Conservation (phyloP, 306 rosid species). For the Glycine soja region DNA sequence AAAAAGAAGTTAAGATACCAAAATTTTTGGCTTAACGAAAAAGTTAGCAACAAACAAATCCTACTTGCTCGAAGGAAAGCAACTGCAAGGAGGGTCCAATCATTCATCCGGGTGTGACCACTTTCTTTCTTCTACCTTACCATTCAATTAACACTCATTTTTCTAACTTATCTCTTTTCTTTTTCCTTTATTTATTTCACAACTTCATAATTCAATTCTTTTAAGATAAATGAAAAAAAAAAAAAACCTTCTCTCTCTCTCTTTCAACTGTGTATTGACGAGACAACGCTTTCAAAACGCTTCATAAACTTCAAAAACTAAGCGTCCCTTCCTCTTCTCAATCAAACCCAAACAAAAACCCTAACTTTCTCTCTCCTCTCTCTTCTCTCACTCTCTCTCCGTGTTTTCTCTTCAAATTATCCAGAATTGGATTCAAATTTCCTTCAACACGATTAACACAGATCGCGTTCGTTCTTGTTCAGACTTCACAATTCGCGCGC, state of each 20-base stretch:
- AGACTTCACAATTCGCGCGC: neutral
- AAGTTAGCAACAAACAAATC: constrained; percentile 19
- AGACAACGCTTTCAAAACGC: constrained; percentile 63
- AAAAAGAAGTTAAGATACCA: neutral
- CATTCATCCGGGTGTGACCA: constrained; percentile 61
- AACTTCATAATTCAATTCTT: neutral
- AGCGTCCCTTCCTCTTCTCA: constrained; percentile 69
- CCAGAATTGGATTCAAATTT: constrained; percentile 24
- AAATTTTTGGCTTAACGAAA: neutral
- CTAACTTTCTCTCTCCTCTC: constrained; percentile 52
- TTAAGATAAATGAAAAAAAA: neutral
- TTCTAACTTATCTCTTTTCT: constrained; percentile 66
- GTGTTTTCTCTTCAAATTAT: constrained; percentile 27
- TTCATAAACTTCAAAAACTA: constrained; percentile 65
- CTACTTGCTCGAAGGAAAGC: constrained; percentile 37
- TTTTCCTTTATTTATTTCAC: neutral
- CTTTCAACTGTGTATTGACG: constrained; percentile 61
- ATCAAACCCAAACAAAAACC: constrained; percentile 48
- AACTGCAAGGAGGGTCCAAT: constrained; percentile 30
- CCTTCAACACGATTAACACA: neutral
- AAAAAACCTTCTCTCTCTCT: constrained; percentile 14
- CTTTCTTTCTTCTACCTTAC: constrained; percentile 17
- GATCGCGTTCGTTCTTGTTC: constrained; percentile 23
- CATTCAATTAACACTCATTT: constrained; percentile 68
- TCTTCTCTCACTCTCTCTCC: neutral